These are phyloP conservation scores for Somion occarium DNA, from an alignment of 1,284 basidiomycete genomes.

Conservation along the genomic window DNA sequence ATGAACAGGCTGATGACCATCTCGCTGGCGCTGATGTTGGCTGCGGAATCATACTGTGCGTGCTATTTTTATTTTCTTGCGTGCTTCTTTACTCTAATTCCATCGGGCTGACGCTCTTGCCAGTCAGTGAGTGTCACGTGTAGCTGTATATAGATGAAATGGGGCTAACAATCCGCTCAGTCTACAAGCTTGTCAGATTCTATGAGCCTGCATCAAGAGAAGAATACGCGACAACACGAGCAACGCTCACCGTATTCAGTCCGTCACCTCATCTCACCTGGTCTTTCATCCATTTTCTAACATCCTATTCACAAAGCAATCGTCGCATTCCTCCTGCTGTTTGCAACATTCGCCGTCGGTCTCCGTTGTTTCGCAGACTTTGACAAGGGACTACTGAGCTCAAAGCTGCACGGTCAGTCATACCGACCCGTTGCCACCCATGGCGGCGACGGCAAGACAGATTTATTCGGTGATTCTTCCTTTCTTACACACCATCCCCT, in stretches of 20 bases:
- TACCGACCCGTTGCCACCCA: slow-evolving; percentile 29
- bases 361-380: slow-evolving; percentile 77
- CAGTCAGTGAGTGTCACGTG: slow-evolving; percentile 45
- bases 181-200: slow-evolving; percentile 78
- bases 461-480: slow-evolving; percentile 25
- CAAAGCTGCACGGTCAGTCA: slow-evolving; percentile 71
- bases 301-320: slow-evolving; percentile 42
- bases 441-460: slow-evolving; percentile 14
- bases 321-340: slow-evolving; percentile 66
- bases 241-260: slow-evolving; percentile 79
- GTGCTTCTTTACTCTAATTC: too few relatives aligned
- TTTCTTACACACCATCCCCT: slow-evolving; percentile 3
- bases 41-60: slow-evolving; percentile 70
- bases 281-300: slow-evolving; percentile 1
- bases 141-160: not conserved
- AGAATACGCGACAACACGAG: slow-evolving; percentile 64
- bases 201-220: slow-evolving; percentile 52
- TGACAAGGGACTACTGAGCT: slow-evolving; percentile 62
- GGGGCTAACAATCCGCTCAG: slow-evolving; percentile 33
- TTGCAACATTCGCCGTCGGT: slow-evolving; percentile 68
- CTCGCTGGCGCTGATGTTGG: slow-evolving; percentile 69
- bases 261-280: slow-evolving; percentile 26
- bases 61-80: slow-evolving; percentile 14
- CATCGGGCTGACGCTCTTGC: too few relatives aligned
- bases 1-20: slow-evolving; percentile 57